Percentiles rank a stretch among this genome's conserved stretches.
phyloP scores from a whole-genome alignment of 805 yeast species.

The Cyberlindnera maclurae region DNA sequence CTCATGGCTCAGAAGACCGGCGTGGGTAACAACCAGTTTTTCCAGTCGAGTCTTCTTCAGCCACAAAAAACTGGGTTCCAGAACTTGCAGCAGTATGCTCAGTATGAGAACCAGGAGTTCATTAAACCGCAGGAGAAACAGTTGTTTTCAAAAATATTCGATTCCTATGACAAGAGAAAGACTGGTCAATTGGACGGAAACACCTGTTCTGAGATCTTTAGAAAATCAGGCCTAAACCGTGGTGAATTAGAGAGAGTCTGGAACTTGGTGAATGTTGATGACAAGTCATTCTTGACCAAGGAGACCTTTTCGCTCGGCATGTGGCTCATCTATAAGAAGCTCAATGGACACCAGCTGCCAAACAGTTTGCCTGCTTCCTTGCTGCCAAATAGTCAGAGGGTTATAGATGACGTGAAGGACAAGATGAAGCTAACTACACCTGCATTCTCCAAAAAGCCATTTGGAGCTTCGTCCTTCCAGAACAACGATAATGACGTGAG shows the following conservation, averaged over 20 bases:
- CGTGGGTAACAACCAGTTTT: slow-evolving; percentile 34
- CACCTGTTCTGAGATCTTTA: slow-evolving; percentile 77
- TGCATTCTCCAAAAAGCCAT: slow-evolving; percentile 13
- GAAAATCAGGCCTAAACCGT: slow-evolving; percentile 85
- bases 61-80: slow-evolving; percentile 26
- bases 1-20: slow-evolving; percentile 65
- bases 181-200: slow-evolving; percentile 72
- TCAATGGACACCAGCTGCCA: slow-evolving; percentile 88
- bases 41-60: slow-evolving; percentile 27
- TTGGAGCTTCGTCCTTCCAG: slow-evolving; percentile 47
- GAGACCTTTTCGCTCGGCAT: slow-evolving; percentile 95
- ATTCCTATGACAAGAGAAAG: slow-evolving; percentile 70
- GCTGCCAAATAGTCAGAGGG: slow-evolving; percentile 77
- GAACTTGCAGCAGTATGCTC: slow-evolving; percentile 21
- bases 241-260: slow-evolving; percentile 85
- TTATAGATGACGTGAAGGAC: slow-evolving; percentile 68
- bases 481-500: slow-evolving; percentile 61
- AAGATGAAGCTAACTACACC: slow-evolving; percentile 23
- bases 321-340: slow-evolving; percentile 88
- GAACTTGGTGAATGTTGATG: slow-evolving; percentile 79
- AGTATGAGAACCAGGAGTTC: slow-evolving; percentile 41
- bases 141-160: slow-evolving; percentile 80
- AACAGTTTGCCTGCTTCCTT: slow-evolving; percentile 77
- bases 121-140: slow-evolving; percentile 83
- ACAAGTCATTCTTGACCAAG: slow-evolving; percentile 74